These are phyloP conservation scores for Paracorniculantispora psalliotae DNA, from an alignment of 2,329 filamentous ascomycete genomes.

Conservation along the genomic window DNA sequence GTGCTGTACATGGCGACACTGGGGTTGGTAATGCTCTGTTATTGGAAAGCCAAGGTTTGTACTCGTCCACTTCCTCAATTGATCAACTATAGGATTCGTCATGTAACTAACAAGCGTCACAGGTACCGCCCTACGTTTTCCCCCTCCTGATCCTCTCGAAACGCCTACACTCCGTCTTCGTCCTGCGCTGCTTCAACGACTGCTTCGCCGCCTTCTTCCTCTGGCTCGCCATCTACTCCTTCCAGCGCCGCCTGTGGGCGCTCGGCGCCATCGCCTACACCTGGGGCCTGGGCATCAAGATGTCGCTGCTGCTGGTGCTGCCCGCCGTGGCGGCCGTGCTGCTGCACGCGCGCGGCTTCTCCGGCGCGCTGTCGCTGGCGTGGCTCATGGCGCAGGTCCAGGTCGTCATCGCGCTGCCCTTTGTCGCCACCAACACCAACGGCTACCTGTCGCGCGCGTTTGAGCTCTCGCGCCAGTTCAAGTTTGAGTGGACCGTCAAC, in stretches of 20 bases:
- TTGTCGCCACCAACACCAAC: constrained; percentile 57
- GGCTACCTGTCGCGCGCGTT: constrained; percentile 82
- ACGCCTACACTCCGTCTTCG: constrained; percentile 85
- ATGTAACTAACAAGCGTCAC: background rate
- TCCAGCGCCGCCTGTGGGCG: constrained; percentile 71
- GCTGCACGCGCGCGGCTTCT: constrained; percentile 66
- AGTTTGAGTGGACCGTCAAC: constrained; percentile 98
- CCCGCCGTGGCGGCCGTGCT: constrained; percentile 76
- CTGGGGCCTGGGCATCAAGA: constrained; percentile 85
- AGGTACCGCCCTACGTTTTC: constrained; percentile 83
- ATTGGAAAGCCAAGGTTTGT: constrained; percentile 64
- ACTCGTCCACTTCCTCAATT: background rate
- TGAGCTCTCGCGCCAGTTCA: constrained; percentile 83
- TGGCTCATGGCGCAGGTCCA: constrained; percentile 75
- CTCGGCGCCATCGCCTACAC: constrained; percentile 69
- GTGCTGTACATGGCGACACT: constrained; percentile 73
- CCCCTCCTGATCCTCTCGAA: constrained; percentile 85
- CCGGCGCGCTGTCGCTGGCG: constrained; percentile 61
- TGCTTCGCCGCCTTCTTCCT: constrained; percentile 81
- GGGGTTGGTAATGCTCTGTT: constrained; percentile 74
- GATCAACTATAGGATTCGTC: no score
- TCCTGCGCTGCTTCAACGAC: constrained; percentile 94
- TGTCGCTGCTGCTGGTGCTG: constrained; percentile 79
- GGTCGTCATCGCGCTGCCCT: constrained; percentile 61
- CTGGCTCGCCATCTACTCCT: constrained; percentile 73